Percentiles rank a stretch among this genome's conserved stretches.
phyloP scores from a whole-genome alignment of 305 asterid genomes.

The Euphrasia arctica region DNA sequence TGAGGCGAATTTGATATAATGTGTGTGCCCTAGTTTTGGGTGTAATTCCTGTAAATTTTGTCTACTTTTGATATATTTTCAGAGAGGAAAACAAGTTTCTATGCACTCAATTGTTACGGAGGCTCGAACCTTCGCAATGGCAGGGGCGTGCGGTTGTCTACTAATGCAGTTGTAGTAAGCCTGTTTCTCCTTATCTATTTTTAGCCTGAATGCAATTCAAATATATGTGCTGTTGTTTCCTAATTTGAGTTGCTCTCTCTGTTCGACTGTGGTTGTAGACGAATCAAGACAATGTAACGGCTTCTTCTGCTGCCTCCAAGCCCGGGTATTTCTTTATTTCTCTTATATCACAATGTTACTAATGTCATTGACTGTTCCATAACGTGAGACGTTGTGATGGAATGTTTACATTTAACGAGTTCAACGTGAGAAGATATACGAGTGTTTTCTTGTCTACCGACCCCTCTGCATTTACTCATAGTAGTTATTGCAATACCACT shows the following conservation, averaged over 20 bases:
- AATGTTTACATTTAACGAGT: neutral
- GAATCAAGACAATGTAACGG: conserved; percentile 40
- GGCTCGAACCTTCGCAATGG: conserved; percentile 31
- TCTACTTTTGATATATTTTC: conserved; percentile 5
- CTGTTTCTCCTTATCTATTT: neutral
- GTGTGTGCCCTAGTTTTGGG: neutral
- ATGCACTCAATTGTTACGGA: conserved; percentile 40
- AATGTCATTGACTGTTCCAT: neutral
- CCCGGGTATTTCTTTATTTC: conserved; percentile 46
- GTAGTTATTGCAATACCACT: neutral
- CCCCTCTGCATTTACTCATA: neutral
- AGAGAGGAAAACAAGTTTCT: conserved; percentile 42
- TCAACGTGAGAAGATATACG: neutral
- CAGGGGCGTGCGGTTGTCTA: conserved; percentile 37
- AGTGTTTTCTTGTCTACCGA: neutral
- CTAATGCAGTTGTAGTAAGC: conserved; percentile 70
- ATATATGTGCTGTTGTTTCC: conserved; percentile 1
- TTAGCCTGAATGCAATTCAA: neutral
- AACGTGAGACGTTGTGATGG: neutral
- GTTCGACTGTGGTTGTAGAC: conserved; percentile 34
- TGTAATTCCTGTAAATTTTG: neutral
- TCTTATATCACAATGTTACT: neutral
- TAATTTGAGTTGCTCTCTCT: conserved; percentile 5
- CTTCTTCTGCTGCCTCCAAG: conserved; percentile 47
- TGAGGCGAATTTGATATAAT: neutral